Evolutionary conservation across 441 rosid genomes (phyloP), one percentile per base, ranked within the genome.

Genomic region (Bocquillonia castaneifolia): DNA sequence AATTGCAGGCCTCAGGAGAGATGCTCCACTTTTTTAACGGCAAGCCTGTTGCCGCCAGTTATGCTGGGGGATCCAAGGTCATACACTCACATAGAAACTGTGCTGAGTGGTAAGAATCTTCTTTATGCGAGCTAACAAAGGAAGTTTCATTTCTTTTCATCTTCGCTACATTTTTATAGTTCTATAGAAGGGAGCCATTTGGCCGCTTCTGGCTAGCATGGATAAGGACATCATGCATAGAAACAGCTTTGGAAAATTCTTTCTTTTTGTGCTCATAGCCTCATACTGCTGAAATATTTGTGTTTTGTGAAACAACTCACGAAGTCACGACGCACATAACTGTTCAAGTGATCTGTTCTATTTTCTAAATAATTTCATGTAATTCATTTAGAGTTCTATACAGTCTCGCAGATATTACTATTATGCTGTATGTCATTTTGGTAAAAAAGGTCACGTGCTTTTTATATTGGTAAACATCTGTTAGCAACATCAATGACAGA

Each of bases 71-170:
- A 71, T 80, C 75, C 70, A 81, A 81, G 85, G 74, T 84, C 72
- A 77, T 87, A 77, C 93, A 92, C 77, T 82, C 83, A 20, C 97
- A 90, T 81, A 88, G 75, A 82, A 88, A 83, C 72, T 94, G 99
- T 72, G 81, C 85, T 29, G 97, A 92, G 81, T 94, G 99, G 99
- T 94, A 85, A 86, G 79, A 25, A 45, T 37, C 42, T 36, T 56
- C 25, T 68, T 65, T 28, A 23, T 23, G 22, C 31, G 51, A 39
- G 58, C 31, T 59, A 36, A 32, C 45, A 54, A 29, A 23, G 31
- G 3, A n/a, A 56, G 48, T 39, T 45, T 22, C 50, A 5, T 8
- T 26, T 17, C 10, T 6, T 52, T 28, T 59, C 15, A 12, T 39
- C n/a, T n/a, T 10, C 17, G 36, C 50, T n/a, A 20, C 34, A 14